A percentile compares a stretch with the other conserved stretches of the same genome.
Evolutionary conservation across 352 stramenopile species (phyloP).

Genomic region (Phytophthora lateralis): DNA sequence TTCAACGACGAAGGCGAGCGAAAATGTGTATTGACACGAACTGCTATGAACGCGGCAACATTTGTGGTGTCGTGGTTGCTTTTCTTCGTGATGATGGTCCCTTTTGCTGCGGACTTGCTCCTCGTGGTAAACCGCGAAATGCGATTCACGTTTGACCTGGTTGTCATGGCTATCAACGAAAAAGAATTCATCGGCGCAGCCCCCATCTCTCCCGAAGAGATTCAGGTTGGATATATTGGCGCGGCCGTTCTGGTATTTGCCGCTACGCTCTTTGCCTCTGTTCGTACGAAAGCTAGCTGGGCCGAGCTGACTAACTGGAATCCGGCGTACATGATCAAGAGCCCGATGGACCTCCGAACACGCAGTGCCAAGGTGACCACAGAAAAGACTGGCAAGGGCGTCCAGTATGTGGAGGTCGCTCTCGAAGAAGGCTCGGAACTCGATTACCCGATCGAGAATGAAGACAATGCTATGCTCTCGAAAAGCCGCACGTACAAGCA

Average conservation of each 20-base stretch:
- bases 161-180: constrained; percentile 24
- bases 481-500: not conserved
- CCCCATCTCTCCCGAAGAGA: constrained; percentile 31
- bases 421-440: constrained; percentile 3
- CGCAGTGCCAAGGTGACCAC: not conserved
- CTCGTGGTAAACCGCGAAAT: constrained; percentile 40
- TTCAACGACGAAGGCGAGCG: constrained; percentile 3
- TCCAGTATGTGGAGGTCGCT: constrained; percentile 17
- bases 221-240: constrained; percentile 32
- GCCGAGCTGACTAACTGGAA: constrained; percentile 16
- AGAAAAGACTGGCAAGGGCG: not conserved
- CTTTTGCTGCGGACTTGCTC: constrained; percentile 42
- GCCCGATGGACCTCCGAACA: not conserved
- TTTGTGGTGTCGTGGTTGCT: constrained; percentile 26
- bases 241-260: constrained; percentile 17
- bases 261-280: constrained; percentile 9
- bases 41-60: not conserved
- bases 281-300: constrained; percentile 8
- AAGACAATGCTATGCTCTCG: not conserved
- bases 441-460: not conserved
- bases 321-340: constrained; percentile 8
- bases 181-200: constrained; percentile 37
- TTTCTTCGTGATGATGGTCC: constrained; percentile 25
- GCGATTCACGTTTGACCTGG: constrained; percentile 48
- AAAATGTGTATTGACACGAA: not conserved